Percentiles rank a stretch among this genome's conserved stretches.
These are phyloP conservation scores for Paragyromitra xinjiangensis DNA, from an alignment of 495 filamentous ascomycete genomes.

Conservation along the genomic window DNA sequence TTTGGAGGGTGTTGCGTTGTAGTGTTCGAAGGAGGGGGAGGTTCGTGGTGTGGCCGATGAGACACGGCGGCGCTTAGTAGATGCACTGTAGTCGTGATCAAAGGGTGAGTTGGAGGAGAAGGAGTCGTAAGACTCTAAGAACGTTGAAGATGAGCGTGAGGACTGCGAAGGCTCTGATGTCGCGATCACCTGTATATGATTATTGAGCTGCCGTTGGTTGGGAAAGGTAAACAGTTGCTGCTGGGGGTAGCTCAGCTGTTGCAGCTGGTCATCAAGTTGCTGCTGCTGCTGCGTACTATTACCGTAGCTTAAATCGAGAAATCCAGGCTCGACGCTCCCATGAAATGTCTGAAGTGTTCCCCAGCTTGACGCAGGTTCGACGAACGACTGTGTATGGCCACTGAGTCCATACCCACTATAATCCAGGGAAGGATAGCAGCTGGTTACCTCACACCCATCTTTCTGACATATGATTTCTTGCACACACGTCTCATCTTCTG, in stretches of 20 bases:
- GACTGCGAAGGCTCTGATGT: slow-evolving; percentile 36
- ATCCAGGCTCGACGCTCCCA: slow-evolving; percentile 31
- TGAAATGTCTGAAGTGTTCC: slow-evolving; percentile 15
- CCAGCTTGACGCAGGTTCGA: slow-evolving; percentile 5
- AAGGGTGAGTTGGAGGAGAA: slow-evolving; percentile 36
- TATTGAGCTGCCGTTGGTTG: slow-evolving; percentile 25
- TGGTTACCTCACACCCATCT: slow-evolving; percentile 46
- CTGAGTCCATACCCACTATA: slow-evolving; percentile 20
- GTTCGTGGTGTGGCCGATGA: slow-evolving; percentile 37
- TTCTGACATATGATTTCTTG: slow-evolving; percentile 52
- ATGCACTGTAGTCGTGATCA: slow-evolving; percentile 26
- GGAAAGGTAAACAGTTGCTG: slow-evolving; percentile 29
- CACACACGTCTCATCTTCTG: slow-evolving; percentile 44
- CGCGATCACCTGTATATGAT: slow-evolving; percentile 15
- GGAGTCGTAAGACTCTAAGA: slow-evolving; percentile 41
- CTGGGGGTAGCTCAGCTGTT: slow-evolving; percentile 28
- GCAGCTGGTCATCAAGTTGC: slow-evolving; percentile 10
- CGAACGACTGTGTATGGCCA: slow-evolving; percentile 17
- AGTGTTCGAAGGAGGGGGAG: slow-evolving; percentile 31
- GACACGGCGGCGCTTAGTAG: slow-evolving; percentile 43
- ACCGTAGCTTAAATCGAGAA: slow-evolving; percentile 32
- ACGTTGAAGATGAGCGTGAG: slow-evolving; percentile 46
- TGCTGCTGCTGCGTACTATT: slow-evolving; percentile 12
- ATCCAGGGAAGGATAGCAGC: slow-evolving; percentile 25
- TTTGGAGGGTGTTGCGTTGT: slow-evolving; percentile 18